phyloP scores from a whole-genome alignment of 192 early-diverging fungal genomes.

The Coemansia erecta region DNA sequence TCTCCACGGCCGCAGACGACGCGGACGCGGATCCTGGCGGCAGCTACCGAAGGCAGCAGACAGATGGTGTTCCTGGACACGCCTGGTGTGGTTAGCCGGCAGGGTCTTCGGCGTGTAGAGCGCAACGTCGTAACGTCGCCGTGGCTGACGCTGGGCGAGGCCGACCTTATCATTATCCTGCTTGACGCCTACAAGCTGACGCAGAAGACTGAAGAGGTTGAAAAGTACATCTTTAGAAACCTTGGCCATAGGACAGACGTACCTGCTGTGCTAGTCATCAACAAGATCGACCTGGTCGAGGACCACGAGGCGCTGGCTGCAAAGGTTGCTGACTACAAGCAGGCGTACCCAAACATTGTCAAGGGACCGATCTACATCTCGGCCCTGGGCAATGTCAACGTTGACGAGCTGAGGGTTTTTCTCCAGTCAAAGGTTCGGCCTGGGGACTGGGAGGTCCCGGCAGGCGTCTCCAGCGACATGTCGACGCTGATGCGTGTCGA shows the following conservation, averaged over 20 bases:
- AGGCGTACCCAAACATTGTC: constrained; percentile 17
- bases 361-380: constrained; percentile 38
- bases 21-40: constrained; percentile 60
- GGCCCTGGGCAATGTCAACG: constrained; percentile 29
- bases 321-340: constrained; percentile 15
- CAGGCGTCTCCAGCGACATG: constrained; percentile 28
- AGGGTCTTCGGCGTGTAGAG: constrained; percentile 30
- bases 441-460: constrained; percentile 39
- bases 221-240: constrained; percentile 30
- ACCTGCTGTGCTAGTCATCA: constrained; percentile 38
- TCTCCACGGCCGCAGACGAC: constrained; percentile 73
- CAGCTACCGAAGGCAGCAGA: constrained; percentile 56
- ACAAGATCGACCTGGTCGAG: constrained; percentile 41
- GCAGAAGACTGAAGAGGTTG: constrained; percentile 32
- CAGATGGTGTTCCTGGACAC: constrained; percentile 62
- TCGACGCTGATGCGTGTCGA: constrained; percentile 45
- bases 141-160: constrained; percentile 44
- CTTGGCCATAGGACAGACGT: constrained; percentile 6
- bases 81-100: constrained; percentile 43
- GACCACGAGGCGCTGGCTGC: constrained; percentile 21
- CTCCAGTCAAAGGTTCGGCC: constrained; percentile 22
- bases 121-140: constrained; percentile 41
- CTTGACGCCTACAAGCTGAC: constrained; percentile 44
- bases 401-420: constrained; percentile 26
- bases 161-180: constrained; percentile 23